Evolutionary conservation across 331 rosid species (phyloP), one percentile per base, ranked within the genome.

Genomic region (Telfairia occidentalis): DNA sequence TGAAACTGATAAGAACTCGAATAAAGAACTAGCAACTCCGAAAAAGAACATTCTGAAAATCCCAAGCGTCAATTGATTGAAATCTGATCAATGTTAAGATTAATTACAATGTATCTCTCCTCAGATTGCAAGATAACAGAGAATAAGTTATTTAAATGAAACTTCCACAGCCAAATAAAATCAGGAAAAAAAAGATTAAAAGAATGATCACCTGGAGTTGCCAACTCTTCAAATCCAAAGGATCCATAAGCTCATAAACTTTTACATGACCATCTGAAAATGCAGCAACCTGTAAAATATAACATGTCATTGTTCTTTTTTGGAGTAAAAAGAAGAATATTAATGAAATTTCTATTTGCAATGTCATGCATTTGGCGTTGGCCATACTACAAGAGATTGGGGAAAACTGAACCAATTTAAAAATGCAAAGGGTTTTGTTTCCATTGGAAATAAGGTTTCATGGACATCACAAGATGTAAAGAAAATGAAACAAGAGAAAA

Each of bases 161-260:
- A 45, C 9, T 19, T 34, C 2, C 11, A 15, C 54, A 49, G 52
- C 34, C 19, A 21, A 10, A 52, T 18, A 28, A 49, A n/a, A 52
- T 5, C 19, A 40, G 19, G 45, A 4, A 43, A 21, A 13, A 66
- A 3, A 71, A 13, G 0, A 59, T 38, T 38, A 38, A 24, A 66
- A 66, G 52, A 26, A 15, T n/a, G 59, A 79, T 84, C 75, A 94
- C 98, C 98, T 94, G 97, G 79, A 91, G 95, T 81, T 94, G 97
- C 96, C 96, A 94, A 65, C 79, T 89, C 73, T 80, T 91, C 82
- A 94, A 66, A 75, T 94, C 92, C 87, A 94, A 87, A 55, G 91
- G 94, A 83, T 91, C 88, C 70, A 87, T 74, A 78, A 91, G 88
- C 82, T 91, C 97, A 70, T 81, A 88, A 65, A 94, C 86, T 82